Conservation (phyloP, 2,329 filamentous ascomycete species). For the Rutstroemia sp. region DNA sequence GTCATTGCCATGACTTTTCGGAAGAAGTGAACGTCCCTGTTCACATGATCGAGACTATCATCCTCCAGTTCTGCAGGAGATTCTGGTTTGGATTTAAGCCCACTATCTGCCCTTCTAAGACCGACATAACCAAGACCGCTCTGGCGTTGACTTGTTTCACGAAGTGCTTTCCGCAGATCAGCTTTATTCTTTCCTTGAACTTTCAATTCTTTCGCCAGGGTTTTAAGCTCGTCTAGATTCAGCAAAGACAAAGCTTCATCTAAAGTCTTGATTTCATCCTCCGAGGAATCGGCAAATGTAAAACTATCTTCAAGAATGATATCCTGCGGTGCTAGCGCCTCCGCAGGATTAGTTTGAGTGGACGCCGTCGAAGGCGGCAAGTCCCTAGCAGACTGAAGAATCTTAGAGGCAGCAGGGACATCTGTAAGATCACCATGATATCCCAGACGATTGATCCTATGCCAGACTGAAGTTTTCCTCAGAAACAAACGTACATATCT, state of each 20-base stretch:
- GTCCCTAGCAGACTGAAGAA: slow-evolving; percentile 50
- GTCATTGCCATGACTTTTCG: slow-evolving; percentile 69
- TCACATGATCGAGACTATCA: slow-evolving; percentile 45
- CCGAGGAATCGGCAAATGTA: slow-evolving; percentile 72
- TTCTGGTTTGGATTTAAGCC: background rate
- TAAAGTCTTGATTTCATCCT: slow-evolving; percentile 64
- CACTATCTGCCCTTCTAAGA: slow-evolving; percentile 45
- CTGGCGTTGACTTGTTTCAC: slow-evolving; percentile 67
- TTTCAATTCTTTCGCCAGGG: slow-evolving; percentile 77
- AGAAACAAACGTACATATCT: slow-evolving; percentile 91
- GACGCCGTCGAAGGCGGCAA: slow-evolving; percentile 40
- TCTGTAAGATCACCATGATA: slow-evolving; percentile 82
- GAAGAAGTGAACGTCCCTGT: slow-evolving; percentile 67
- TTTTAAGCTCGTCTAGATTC: slow-evolving; percentile 80
- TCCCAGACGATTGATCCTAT: slow-evolving; percentile 67
- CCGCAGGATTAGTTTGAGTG: slow-evolving; percentile 34
- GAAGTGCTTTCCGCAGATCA: slow-evolving; percentile 68
- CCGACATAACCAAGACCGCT: slow-evolving; percentile 64
- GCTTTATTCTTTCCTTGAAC: slow-evolving; percentile 82
- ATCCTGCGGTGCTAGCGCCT: slow-evolving; percentile 39
- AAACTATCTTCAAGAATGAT: slow-evolving; percentile 50
- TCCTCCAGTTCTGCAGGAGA: slow-evolving; percentile 33
- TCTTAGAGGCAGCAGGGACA: slow-evolving; percentile 55
- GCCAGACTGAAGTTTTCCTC: slow-evolving; percentile 86
- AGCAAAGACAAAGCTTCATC: slow-evolving; percentile 79